Evolutionary conservation across 2,329 filamentous ascomycete genomes (phyloP), one percentile per base, ranked within the genome.

Genomic region (Trichophaea hybrida): DNA sequence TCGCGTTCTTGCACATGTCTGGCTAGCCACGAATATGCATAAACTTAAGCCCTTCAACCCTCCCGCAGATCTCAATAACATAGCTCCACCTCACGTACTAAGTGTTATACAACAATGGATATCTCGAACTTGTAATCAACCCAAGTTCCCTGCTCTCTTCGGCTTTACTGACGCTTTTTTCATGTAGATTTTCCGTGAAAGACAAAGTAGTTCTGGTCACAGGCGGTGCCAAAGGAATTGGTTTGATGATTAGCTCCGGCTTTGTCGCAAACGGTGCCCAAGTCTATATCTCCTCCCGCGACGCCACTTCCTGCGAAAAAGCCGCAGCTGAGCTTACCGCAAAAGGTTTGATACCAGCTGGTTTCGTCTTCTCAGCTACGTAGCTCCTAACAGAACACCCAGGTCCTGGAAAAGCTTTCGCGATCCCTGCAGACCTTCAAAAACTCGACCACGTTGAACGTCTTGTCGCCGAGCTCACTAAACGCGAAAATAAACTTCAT

Each of bases 261-360:
- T 84, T 82, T 71, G 75, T 84, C n/a, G 70, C 74, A 59, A 84
- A 83, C 71, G 80, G 81, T 59, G 78, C 79, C 60, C 84, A 79
- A 63, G 84, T 87, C 5, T 87, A 86, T 74, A 83, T 88, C 63
- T 81, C 80, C 5, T 84, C 80, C 5, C 77, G 80, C 31, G 83
- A 84, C 35, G 80, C 80, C 13, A 81, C 79, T 48, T 73, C 75
- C 32, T 82, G 81, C 72, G 74, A 76, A 68, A 75, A 84, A 52
- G 79, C 82, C 15, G 78, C 73, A 35, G 78, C 80, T 1, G 79
- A 79, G 50, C 71, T 82, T 59, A 80, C 78, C 64, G 72, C 63
- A 5, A 58, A 59, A 43, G 58, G 60, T 59, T 12, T 17, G 43
- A 10, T 54, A 13, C 5, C 10, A 4, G 4, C 10, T 4, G n/a